phyloP scores from a whole-genome alignment of 2,329 filamentous ascomycete species.

The Colletotrichum trifolii region DNA sequence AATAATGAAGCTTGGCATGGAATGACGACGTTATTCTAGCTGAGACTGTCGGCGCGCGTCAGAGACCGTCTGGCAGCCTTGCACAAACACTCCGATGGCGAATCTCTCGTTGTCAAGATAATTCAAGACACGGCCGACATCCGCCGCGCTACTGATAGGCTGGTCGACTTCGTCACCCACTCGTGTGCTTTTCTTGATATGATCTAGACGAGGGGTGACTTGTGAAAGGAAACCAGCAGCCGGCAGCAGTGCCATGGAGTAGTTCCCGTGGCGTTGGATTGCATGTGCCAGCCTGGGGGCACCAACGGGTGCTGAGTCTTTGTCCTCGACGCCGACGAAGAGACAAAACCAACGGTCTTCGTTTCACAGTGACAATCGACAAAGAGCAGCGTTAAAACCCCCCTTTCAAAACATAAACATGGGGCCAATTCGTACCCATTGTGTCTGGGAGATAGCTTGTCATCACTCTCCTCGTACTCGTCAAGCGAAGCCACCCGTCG shows the following conservation, averaged over 20 bases:
- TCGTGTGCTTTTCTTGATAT: not conserved
- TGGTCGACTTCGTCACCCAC: too few relatives aligned
- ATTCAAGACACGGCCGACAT: too few relatives aligned
- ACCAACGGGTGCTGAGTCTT: conserved; percentile 12
- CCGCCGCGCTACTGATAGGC: too few relatives aligned
- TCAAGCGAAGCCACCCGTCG: too few relatives aligned
- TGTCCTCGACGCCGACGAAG: conserved; percentile 11
- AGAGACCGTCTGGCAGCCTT: too few relatives aligned
- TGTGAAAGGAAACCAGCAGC: not conserved
- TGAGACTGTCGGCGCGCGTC: too few relatives aligned
- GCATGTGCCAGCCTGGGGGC: conserved; percentile 7
- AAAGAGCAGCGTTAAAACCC: conserved; percentile 15
- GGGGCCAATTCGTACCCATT: not conserved
- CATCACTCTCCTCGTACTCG: too few relatives aligned
- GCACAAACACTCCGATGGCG: too few relatives aligned
- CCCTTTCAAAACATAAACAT: conserved; percentile 9
- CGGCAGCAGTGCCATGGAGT: not conserved
- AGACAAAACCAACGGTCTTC: conserved; percentile 15
- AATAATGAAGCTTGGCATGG: too few relatives aligned
- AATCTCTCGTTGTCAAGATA: too few relatives aligned
- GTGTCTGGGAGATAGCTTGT: not conserved
- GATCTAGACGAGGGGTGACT: too few relatives aligned
- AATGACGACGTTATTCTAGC: too few relatives aligned
- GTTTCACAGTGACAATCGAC: conserved; percentile 15
- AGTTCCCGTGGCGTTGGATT: not conserved